These are phyloP conservation scores for Colletotrichum viniferum DNA, from an alignment of 2,329 filamentous ascomycete genomes.

Conservation along the genomic window DNA sequence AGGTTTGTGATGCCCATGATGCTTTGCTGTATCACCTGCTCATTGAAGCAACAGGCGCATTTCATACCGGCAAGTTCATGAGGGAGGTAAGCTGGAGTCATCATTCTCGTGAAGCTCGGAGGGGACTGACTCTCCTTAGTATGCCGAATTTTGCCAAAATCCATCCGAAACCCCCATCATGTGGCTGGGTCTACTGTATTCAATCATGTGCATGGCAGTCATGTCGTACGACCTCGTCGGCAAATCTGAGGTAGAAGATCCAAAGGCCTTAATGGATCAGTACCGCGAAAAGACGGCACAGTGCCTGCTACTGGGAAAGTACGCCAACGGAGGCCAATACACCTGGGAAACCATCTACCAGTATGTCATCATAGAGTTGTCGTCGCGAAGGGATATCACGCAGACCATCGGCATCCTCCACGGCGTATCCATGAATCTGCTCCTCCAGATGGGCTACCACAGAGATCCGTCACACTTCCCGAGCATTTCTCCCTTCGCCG, in stretches of 20 bases:
- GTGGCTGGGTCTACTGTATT: constrained; percentile 52
- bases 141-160: constrained; percentile 48
- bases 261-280: background rate
- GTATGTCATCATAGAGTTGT: constrained; percentile 36
- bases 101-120: no score
- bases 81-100: background rate
- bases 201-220: constrained; percentile 46
- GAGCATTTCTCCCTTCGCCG: constrained; percentile 43
- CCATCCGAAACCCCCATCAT: constrained; percentile 38
- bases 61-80: background rate
- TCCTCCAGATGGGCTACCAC: constrained; percentile 33
- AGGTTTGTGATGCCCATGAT: background rate
- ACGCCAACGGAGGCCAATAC: constrained; percentile 46
- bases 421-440: background rate
- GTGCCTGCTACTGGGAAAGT: constrained; percentile 41
- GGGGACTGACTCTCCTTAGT: constrained; percentile 31
- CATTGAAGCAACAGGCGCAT: background rate
- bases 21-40: background rate
- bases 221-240: constrained; percentile 16
- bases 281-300: constrained; percentile 37
- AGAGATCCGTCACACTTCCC: constrained; percentile 46
- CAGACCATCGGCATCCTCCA: constrained; percentile 1
- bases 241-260: constrained; percentile 3
- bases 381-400: constrained; percentile 14
- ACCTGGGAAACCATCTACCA: constrained; percentile 43